Conservation (phyloP, 495 filamentous ascomycete genomes). For the Viridothelium virens region DNA sequence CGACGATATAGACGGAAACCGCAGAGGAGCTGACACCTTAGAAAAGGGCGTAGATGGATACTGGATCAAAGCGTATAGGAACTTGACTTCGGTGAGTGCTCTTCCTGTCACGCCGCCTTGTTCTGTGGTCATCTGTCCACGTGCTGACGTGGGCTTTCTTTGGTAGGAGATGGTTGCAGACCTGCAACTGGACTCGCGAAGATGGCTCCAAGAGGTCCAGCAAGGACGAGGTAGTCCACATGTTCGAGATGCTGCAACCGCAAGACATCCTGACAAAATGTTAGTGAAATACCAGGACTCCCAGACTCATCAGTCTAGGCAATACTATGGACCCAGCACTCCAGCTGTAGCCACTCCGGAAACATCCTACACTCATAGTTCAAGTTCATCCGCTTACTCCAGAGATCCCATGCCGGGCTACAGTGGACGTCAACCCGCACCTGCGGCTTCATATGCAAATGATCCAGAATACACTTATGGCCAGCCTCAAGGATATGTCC, state of each 20-base stretch:
- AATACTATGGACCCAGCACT: constrained; percentile 41
- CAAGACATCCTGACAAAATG: constrained; percentile 36
- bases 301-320: constrained; percentile 43
- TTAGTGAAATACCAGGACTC: constrained; percentile 46
- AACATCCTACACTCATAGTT: not conserved
- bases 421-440: not conserved
- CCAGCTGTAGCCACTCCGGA: not conserved
- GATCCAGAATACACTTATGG: constrained; percentile 22
- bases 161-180: constrained; percentile 79
- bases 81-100: constrained; percentile 70
- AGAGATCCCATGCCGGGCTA: not conserved
- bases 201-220: constrained; percentile 74
- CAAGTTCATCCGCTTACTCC: not conserved
- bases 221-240: constrained; percentile 55
- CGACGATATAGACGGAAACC: not conserved
- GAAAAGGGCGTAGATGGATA: constrained; percentile 63
- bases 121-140: constrained; percentile 22
- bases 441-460: constrained; percentile 1
- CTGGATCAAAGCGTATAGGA: constrained; percentile 81
- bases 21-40: constrained; percentile 30
- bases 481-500: constrained; percentile 18
- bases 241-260: constrained; percentile 40
- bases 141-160: constrained; percentile 13
- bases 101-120: not conserved
- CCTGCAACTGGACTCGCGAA: constrained; percentile 69